These are phyloP conservation scores for Apophysomyces trapeziformis DNA, from an alignment of 371 early-diverging fungal genomes.

Conservation along the genomic window DNA sequence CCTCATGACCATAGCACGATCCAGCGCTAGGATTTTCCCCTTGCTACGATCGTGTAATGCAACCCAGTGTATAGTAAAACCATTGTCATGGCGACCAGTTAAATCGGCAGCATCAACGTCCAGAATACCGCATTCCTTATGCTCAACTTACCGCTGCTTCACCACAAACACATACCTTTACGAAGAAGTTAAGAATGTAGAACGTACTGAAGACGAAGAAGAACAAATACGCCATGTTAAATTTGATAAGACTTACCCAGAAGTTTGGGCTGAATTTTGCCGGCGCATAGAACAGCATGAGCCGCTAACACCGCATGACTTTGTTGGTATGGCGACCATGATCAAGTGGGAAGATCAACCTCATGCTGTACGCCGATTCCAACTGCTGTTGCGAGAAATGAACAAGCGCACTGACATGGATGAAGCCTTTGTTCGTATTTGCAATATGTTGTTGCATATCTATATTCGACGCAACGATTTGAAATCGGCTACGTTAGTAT, in stretches of 20 bases:
- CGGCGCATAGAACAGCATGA: background rate
- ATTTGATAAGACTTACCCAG: background rate
- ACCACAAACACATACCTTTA: background rate
- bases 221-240: background rate
- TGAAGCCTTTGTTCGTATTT: slow-evolving; percentile 28
- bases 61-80: background rate
- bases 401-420: slow-evolving; percentile 16
- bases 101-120: background rate
- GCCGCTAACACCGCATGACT: background rate
- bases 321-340: background rate
- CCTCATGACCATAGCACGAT: slow-evolving; percentile 2
- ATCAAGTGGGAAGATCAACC: slow-evolving; percentile 4
- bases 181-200: background rate
- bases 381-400: slow-evolving; percentile 29
- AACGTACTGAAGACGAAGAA: background rate
- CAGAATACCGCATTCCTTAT: background rate
- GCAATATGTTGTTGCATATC: slow-evolving; percentile 44
- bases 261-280: slow-evolving; percentile 1
- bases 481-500: slow-evolving; percentile 34
- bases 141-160: background rate
- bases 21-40: background rate
- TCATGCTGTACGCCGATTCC: slow-evolving; percentile 19
- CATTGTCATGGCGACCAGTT: background rate
- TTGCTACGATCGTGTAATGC: background rate
- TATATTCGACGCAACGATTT: slow-evolving; percentile 28